Percentiles rank a stretch among this genome's conserved stretches.
phyloP scores from a whole-genome alignment of 768 basidiomycete genomes.

The Kwoniella sp. region DNA sequence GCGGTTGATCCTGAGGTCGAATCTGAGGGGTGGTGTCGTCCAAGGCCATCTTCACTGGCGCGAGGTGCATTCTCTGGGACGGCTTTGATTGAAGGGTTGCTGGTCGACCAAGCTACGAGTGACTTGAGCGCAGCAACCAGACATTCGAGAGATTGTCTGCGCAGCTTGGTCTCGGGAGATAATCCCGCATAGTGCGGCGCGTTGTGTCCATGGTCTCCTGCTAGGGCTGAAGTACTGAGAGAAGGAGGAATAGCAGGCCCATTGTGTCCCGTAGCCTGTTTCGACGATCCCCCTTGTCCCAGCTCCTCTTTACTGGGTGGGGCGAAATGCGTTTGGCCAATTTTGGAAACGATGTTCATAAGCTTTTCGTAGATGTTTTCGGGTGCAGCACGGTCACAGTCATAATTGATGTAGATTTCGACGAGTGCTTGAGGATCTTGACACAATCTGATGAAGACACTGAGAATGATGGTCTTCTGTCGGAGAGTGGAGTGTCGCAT shows the following conservation, averaged over 20 bases:
- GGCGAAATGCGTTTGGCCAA: constrained; percentile 65
- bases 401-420: constrained; percentile 98
- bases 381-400: constrained; percentile 89
- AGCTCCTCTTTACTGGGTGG: constrained; percentile 52
- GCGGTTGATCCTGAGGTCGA: constrained; percentile 31
- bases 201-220: constrained; percentile 59
- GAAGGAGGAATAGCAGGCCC: constrained; percentile 64
- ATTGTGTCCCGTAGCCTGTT: constrained; percentile 55
- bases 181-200: constrained; percentile 62
- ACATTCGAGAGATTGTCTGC: constrained; percentile 91
- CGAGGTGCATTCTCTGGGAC: constrained; percentile 27
- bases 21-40: constrained; percentile 20
- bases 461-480: constrained; percentile 89
- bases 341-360: constrained; percentile 94
- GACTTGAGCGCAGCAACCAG: constrained; percentile 84
- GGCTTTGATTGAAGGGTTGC: constrained; percentile 31
- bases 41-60: constrained; percentile 37
- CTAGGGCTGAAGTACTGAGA: constrained; percentile 62
- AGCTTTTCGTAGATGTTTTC: constrained; percentile 99
- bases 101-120: constrained; percentile 84
- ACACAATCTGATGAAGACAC: constrained; percentile 78
- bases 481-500: constrained; percentile 95
- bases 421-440: constrained; percentile 97
- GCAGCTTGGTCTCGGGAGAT: constrained; percentile 77
- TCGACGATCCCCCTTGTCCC: constrained; percentile 37